Evolutionary conservation across 345 rosid species (phyloP).

Genomic region (Eutrema japonicum): DNA sequence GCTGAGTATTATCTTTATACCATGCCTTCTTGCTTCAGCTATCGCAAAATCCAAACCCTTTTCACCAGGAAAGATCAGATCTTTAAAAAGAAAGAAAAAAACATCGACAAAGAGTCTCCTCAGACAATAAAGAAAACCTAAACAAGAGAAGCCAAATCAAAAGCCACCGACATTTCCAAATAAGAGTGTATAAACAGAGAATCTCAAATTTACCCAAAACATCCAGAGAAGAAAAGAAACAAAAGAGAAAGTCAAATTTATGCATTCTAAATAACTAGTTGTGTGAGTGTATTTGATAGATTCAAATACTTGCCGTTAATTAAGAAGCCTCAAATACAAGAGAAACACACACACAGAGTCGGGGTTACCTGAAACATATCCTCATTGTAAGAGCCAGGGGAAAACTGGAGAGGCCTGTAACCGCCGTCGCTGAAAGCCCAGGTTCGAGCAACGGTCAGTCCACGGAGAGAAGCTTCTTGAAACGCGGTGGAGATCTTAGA

Average conservation of each 20-base stretch:
- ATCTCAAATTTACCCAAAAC: not conserved
- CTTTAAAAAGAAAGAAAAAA: not conserved
- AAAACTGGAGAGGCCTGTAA: conserved; percentile 66
- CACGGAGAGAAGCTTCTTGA: conserved; percentile 67
- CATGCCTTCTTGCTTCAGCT: conserved; percentile 74
- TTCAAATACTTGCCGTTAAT: not conserved
- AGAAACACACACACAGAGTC: not conserved
- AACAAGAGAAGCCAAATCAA: not conserved
- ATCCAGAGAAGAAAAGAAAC: not conserved
- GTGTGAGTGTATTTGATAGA: not conserved
- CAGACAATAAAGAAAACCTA: not conserved
- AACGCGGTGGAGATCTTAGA: conserved; percentile 63
- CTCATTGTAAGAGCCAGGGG: conserved; percentile 82
- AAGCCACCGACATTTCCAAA: conserved; percentile 13
- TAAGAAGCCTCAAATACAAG: not conserved
- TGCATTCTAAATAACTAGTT: not conserved
- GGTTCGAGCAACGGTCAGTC: conserved; percentile 79
- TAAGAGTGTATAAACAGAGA: not conserved
- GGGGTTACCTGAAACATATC: conserved; percentile 69
- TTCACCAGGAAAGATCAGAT: not conserved
- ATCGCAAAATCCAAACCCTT: conserved; percentile 97
- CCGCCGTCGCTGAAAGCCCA: conserved; percentile 96
- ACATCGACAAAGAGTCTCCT: conserved; percentile 12
- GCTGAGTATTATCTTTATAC: conserved; percentile 76
- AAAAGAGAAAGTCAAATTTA: not conserved